phyloP scores from a whole-genome alignment of 2,329 filamentous ascomycete genomes.

The Peltaster fructicola region DNA sequence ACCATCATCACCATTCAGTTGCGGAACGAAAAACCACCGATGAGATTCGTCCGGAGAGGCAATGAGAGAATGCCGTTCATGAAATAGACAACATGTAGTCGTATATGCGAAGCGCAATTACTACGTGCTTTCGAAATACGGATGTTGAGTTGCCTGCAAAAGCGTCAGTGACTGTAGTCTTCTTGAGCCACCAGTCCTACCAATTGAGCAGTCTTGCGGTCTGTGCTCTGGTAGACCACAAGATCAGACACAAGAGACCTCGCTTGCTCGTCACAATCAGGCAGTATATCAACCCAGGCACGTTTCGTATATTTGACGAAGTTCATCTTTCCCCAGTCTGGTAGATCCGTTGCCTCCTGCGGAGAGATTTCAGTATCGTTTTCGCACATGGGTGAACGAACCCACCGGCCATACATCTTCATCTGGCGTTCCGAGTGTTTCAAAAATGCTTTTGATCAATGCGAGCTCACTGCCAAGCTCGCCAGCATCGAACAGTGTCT shows the following conservation, averaged over 20 bases:
- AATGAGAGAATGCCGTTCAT: too few relatives aligned
- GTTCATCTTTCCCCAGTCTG: slow-evolving; percentile 73
- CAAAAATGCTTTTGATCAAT: slow-evolving; percentile 81
- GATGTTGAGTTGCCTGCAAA: too few relatives aligned
- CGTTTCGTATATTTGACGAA: slow-evolving; percentile 57
- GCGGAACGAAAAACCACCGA: slow-evolving; percentile 42
- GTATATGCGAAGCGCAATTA: too few relatives aligned
- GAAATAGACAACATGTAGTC: too few relatives aligned
- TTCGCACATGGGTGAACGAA: slow-evolving; percentile 2
- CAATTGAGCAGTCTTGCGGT: slow-evolving; percentile 48
- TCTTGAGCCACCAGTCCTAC: too few relatives aligned
- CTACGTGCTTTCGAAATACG: too few relatives aligned
- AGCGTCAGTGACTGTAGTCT: too few relatives aligned
- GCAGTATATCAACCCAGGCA: slow-evolving; percentile 54
- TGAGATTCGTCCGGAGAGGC: slow-evolving; percentile 52
- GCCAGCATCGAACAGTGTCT: slow-evolving; percentile 65
- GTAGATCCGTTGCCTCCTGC: slow-evolving; percentile 47
- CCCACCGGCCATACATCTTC: slow-evolving; percentile 62
- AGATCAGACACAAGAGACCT: slow-evolving; percentile 49
- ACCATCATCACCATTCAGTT: slow-evolving; percentile 59
- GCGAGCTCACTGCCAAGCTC: slow-evolving; percentile 85
- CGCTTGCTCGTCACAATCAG: slow-evolving; percentile 38
- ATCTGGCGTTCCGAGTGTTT: slow-evolving; percentile 74
- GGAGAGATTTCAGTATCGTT: background rate
- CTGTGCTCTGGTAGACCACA: slow-evolving; percentile 53